These are phyloP conservation scores for Eragrostis tef DNA, from an alignment of 202 grass and related monocot genomes.

Conservation along the genomic window DNA sequence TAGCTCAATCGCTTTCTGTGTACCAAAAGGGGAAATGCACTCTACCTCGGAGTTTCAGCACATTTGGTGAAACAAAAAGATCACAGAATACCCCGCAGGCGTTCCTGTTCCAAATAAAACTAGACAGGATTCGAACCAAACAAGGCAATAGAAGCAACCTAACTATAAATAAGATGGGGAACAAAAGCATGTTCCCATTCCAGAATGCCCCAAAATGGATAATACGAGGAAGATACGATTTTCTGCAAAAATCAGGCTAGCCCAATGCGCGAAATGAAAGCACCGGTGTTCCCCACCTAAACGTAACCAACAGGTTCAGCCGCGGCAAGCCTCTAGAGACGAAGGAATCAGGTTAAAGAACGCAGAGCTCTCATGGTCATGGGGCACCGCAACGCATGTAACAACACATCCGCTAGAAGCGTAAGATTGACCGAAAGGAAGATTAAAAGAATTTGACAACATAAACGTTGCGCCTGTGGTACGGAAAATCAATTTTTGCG, in stretches of 20 bases:
- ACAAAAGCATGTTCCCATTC: not conserved
- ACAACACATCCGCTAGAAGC: not conserved
- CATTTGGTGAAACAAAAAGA: slow-evolving; percentile 2
- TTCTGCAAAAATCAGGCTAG: slow-evolving; percentile 24
- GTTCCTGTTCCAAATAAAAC: slow-evolving; percentile 5
- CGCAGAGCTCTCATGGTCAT: not conserved
- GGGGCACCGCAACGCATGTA: not conserved
- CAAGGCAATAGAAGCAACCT: not conserved
- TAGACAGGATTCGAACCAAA: slow-evolving; percentile 10
- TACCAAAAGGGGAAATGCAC: not conserved
- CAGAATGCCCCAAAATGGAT: not conserved
- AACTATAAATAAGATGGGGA: not conserved
- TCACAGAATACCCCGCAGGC: too few relatives aligned
- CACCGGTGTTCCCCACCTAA: not conserved
- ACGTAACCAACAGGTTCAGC: not conserved
- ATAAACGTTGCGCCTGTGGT: not conserved
- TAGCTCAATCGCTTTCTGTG: not conserved
- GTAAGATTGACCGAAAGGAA: not conserved
- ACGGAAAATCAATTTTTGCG: not conserved
- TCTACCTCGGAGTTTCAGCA: not conserved
- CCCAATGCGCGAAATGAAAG: not conserved
- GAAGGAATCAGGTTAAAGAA: not conserved
- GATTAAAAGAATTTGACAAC: not conserved
- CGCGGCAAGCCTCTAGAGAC: not conserved
- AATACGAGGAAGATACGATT: not conserved